phyloP scores from a whole-genome alignment of 225 moss, liverwort and hornwort genomes.

The Pleurozium schreberi region DNA sequence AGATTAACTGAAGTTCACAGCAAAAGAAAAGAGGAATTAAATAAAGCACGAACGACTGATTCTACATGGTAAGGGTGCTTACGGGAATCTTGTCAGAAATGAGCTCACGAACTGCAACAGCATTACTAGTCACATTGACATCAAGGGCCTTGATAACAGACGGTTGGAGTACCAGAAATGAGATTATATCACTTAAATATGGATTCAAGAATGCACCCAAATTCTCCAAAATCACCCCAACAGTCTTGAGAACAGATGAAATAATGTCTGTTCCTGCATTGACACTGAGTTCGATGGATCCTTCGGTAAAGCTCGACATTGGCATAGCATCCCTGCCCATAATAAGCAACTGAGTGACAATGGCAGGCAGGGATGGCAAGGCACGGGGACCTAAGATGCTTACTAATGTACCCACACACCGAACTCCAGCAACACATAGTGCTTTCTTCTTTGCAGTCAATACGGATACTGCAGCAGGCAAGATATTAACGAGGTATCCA shows the following conservation, averaged over 20 bases:
- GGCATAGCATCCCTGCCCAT: conserved; percentile 29
- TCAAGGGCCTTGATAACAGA: conserved; percentile 24
- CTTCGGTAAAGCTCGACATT: neutral
- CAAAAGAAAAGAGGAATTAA: neutral
- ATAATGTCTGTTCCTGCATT: conserved; percentile 29
- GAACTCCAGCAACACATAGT: conserved; percentile 44
- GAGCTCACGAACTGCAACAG: conserved; percentile 35
- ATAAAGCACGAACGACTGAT: neutral
- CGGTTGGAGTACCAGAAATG: conserved; percentile 56
- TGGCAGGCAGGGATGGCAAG: conserved; percentile 58
- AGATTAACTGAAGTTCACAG: neutral
- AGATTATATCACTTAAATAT: conserved; percentile 68
- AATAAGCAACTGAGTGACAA: conserved; percentile 42
- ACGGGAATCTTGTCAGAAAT: conserved; percentile 76
- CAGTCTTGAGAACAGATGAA: conserved; percentile 45
- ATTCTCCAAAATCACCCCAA: conserved; percentile 63
- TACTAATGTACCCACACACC: conserved; percentile 50
- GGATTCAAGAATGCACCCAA: conserved; percentile 82
- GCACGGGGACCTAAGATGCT: conserved; percentile 64
- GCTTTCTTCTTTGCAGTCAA: conserved; percentile 35
- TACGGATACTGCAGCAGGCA: conserved; percentile 41
- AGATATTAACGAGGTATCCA: conserved; percentile 37
- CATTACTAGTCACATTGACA: conserved; percentile 23
- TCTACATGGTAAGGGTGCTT: neutral
- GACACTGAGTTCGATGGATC: neutral